phyloP scores from a whole-genome alignment of 2,329 filamentous ascomycete genomes.

The Cladophialophora immunda region DNA sequence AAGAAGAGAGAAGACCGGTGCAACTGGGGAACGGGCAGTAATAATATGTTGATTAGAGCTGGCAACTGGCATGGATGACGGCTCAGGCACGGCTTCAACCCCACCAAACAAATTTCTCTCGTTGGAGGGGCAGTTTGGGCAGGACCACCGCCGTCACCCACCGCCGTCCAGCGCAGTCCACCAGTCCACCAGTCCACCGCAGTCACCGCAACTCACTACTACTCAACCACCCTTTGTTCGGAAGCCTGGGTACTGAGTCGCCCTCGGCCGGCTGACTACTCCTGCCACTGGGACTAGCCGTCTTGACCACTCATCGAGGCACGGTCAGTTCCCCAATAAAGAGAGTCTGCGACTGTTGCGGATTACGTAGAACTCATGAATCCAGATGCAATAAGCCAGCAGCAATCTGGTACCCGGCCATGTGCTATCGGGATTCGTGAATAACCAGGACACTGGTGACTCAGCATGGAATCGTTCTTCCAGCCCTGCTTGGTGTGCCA shows the following conservation, averaged over 20 bases:
- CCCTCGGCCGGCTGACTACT: constrained; percentile 28
- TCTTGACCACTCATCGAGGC: constrained; percentile 32
- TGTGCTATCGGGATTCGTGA: constrained; percentile 28
- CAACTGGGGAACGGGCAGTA: constrained; percentile 39
- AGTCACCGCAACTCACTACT: too few relatives aligned
- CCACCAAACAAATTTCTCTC: constrained; percentile 34
- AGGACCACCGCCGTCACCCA: not conserved
- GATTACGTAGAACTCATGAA: constrained; percentile 17
- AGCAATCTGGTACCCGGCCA: constrained; percentile 19
- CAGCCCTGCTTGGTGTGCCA: not conserved
- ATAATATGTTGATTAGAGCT: constrained; percentile 32
- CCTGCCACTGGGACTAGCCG: constrained; percentile 1
- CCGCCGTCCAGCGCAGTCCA: constrained; percentile 3
- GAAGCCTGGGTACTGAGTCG: constrained; percentile 28
- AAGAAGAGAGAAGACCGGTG: constrained; percentile 33
- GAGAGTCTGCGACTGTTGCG: not conserved
- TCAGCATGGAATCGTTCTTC: constrained; percentile 23
- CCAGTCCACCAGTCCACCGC: too few relatives aligned
- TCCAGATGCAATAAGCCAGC: constrained; percentile 23
- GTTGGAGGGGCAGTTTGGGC: constrained; percentile 31
- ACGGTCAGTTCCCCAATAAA: constrained; percentile 31
- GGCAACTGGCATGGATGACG: constrained; percentile 5
- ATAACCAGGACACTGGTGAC: constrained; percentile 26
- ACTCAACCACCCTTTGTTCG: not conserved
- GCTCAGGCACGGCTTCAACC: constrained; percentile 14